A percentile compares a stretch with the other conserved stretches of the same genome.
Evolutionary conservation across 2,329 filamentous ascomycete genomes (phyloP).

Genomic region (Thelonectria blattea): DNA sequence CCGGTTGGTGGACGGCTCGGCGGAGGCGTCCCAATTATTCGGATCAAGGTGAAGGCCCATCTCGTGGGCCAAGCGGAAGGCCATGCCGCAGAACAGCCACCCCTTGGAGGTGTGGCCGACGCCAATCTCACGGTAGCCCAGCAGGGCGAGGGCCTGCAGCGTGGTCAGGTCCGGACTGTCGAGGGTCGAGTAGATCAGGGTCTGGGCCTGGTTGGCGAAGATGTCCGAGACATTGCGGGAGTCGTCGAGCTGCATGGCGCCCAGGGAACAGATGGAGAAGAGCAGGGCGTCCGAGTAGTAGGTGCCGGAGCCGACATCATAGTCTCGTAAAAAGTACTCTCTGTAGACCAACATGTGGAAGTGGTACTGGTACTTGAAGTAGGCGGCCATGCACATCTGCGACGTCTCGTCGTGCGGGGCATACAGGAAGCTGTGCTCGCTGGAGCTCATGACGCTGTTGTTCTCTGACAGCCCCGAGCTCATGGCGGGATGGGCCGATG

Average conservation of each 20-base stretch:
- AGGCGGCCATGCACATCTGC: conserved; percentile 53
- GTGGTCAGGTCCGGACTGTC: conserved; percentile 55
- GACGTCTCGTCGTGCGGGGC: conserved; percentile 53
- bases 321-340: conserved; percentile 58
- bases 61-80: conserved; percentile 56
- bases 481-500: conserved; percentile 19
- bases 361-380: conserved; percentile 55
- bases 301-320: conserved; percentile 51
- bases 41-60: conserved; percentile 60
- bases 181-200: conserved; percentile 51
- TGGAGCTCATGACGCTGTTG: conserved; percentile 25
- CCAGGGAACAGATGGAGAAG: conserved; percentile 56
- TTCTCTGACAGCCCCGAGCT: conserved; percentile 15
- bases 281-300: conserved; percentile 58
- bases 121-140: conserved; percentile 56
- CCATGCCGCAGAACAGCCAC: conserved; percentile 60
- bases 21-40: conserved; percentile 53
- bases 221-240: conserved; percentile 47
- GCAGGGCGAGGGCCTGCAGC: conserved; percentile 51
- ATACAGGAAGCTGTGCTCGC: conserved; percentile 42
- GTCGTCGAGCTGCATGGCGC: conserved; percentile 53
- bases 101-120: conserved; percentile 55
- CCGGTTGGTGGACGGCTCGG: conserved; percentile 41
- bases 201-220: conserved; percentile 53
- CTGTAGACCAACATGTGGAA: conserved; percentile 58